Evolutionary conservation across 108 stramenopile species (phyloP), one percentile per base, ranked within the genome.

Genomic region (Mediolabrus comicus): DNA sequence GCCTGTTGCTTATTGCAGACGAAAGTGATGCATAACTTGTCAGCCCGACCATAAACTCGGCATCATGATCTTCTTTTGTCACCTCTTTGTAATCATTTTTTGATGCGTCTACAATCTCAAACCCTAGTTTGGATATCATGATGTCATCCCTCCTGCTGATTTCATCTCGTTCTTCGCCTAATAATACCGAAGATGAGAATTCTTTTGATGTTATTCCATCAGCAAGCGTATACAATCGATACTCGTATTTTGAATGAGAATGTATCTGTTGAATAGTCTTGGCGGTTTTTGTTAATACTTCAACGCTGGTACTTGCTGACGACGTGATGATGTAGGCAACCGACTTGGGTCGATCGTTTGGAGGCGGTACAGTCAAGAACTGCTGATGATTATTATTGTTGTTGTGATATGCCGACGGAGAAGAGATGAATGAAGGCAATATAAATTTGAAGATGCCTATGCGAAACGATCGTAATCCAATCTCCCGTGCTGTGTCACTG

Each of bases 361-460:
- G 71, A 22, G 36, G 22, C 9, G 62, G 62, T 3, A 57, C 55
- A 22, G 36, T 54, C 30, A 46, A 28, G 19, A 14, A 52, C 13
- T 25, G 29, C 0, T 33, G 19, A 25, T 33, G 52, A 8, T 19
- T 30, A 17, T 32, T 22, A 49, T n/a, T 49, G 1, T 3, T 49
- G 5, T 16, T 16, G 16, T 4, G n/a, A 2, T 14, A 13, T 31
- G 22, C 2, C 34, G 55, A 25, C 32, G 29, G 26, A 1, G 24
- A 16, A n/a, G 53, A 30, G 56, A 56, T 12, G 62, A 64, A 72
- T 13, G 62, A 64, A 10, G 71, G 71, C 36, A 72, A 19, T 3
- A 60, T 59, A 32, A 72, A 72, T 24, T 72, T 63, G 43, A 72
- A 72, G 39, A 72, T 22, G 10, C 71, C 71, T 9, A 72, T 31